These are phyloP conservation scores for Biscogniauxia sp. DNA, from an alignment of 2,329 filamentous ascomycete genomes.

Conservation along the genomic window DNA sequence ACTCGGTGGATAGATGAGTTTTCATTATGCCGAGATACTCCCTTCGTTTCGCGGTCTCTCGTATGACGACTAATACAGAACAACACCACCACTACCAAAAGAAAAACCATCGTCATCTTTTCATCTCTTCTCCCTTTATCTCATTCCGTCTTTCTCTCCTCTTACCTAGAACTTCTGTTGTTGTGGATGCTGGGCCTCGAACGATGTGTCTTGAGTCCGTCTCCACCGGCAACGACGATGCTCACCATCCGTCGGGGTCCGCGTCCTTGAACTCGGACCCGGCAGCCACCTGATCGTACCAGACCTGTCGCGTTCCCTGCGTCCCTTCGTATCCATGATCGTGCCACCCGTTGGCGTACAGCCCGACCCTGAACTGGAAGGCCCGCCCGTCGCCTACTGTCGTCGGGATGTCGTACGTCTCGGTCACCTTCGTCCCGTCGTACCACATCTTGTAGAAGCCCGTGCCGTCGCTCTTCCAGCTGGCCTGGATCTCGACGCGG, in stretches of 20 bases:
- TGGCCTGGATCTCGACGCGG: conserved; percentile 43
- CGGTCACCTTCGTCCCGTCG: conserved; percentile 44
- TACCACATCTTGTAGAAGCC: conserved; percentile 48
- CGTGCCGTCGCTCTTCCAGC: conserved; percentile 42
- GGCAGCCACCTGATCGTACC: conserved; percentile 48
- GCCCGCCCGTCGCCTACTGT: conserved; percentile 42
- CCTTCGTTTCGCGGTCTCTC: no score
- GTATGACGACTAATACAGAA: no score
- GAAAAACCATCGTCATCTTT: no score
- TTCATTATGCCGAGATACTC: no score
- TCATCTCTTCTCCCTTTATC: no score
- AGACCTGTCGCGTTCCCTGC: conserved; percentile 45
- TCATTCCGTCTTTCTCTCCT: no score
- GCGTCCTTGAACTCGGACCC: conserved; percentile 41
- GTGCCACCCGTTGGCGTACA: conserved; percentile 51
- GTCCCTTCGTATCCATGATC: conserved; percentile 39
- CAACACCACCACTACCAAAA: no score
- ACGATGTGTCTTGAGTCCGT: no score
- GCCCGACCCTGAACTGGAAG: conserved; percentile 46
- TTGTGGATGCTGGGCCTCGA: no score
- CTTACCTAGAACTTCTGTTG: no score
- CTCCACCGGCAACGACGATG: background rate
- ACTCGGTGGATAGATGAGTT: no score
- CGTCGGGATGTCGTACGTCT: conserved; percentile 39
- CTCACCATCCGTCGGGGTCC: conserved; percentile 28